A percentile compares a stretch with the other conserved stretches of the same genome.
phyloP scores from a whole-genome alignment of 2,329 filamentous ascomycete species.

The Simplicillium sp. region DNA sequence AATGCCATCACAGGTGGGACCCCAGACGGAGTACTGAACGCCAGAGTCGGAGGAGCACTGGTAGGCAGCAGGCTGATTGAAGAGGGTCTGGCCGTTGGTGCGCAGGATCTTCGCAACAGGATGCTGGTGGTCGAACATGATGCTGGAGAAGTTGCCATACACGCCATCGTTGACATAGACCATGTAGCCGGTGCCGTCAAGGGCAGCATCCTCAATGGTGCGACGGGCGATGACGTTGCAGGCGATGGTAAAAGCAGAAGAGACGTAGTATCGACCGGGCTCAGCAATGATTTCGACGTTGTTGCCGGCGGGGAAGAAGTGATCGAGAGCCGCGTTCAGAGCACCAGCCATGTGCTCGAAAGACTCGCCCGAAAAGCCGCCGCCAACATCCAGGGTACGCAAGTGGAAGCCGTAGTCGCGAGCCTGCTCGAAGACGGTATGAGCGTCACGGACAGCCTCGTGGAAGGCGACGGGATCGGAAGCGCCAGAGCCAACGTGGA shows the following conservation, averaged over 20 bases:
- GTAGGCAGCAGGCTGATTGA: conserved; percentile 43
- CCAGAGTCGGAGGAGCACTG: conserved; percentile 36
- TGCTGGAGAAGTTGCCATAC: conserved; percentile 97
- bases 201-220: conserved; percentile 64
- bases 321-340: conserved; percentile 70
- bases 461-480: conserved; percentile 87
- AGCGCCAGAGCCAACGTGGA: conserved; percentile 94
- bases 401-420: conserved; percentile 66
- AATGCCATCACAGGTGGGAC: conserved; percentile 94
- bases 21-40: conserved; percentile 92
- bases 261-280: conserved; percentile 93
- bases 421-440: conserved; percentile 81
- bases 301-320: conserved; percentile 68
- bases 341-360: conserved; percentile 86
- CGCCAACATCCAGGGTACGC: conserved; percentile 86
- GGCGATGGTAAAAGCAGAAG: conserved; percentile 85
- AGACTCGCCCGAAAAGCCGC: conserved; percentile 82
- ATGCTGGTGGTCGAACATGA: conserved; percentile 98
- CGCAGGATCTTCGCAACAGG: conserved; percentile 76
- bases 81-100: conserved; percentile 45
- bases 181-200: conserved; percentile 74
- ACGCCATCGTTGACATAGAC: conserved; percentile 95
- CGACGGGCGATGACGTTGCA: conserved; percentile 94
- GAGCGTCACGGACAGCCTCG: conserved; percentile 84
- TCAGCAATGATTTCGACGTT: conserved; percentile 85